Base-by-base conservation (phyloP, 495 filamentous ascomycete species). In the Penicillium silybi region DNA sequence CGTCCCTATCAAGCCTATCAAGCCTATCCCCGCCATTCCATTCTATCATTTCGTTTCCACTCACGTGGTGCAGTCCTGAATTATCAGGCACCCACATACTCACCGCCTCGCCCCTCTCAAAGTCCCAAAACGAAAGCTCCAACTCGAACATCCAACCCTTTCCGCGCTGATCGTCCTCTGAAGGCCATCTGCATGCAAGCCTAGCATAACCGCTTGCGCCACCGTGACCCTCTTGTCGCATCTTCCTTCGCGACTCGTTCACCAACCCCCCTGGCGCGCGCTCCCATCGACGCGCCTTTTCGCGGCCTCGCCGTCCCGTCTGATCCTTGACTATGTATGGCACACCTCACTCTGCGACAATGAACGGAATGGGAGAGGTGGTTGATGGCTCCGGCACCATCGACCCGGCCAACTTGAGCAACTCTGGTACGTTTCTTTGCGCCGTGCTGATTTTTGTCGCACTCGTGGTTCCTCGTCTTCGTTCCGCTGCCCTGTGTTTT, bases 381-480 rank as follows among this genome's bases (percentile, higher is more conserved):
- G 78, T 85, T 58, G 86, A 90, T 78, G 81, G 82, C 52, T 84
- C 84, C 50, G 86, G 85, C 32, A 91, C 88, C 47, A 92, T 92
- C 71, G 86, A 92, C 68, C 88, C 88, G 51, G 86, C 85, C 23
- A 85, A 84, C 13, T 68, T 88, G 71, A 85, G 85, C 63, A 77
- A 82, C 40, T 71, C 79, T 55, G 79, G 83, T 86, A 82, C 63
- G 75, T 72, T 40, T 46, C 32, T 54, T 44, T 45, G 34, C 46
- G 35, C 27, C 45, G 8, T n/a, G 15, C 43, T 47, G 20, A 26
- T 16, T 15, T 41, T n/a, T 22, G 26, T 25, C 54, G 44, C 27
- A 23, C 32, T 27, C 18, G 35, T 40, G 26, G 48, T 51, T 19
- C 19, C 20, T 39, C 16, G 16, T 37, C 8, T 19, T 37, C 40